phyloP scores from a whole-genome alignment of 768 basidiomycete genomes.

The Chalciporus piperatus region DNA sequence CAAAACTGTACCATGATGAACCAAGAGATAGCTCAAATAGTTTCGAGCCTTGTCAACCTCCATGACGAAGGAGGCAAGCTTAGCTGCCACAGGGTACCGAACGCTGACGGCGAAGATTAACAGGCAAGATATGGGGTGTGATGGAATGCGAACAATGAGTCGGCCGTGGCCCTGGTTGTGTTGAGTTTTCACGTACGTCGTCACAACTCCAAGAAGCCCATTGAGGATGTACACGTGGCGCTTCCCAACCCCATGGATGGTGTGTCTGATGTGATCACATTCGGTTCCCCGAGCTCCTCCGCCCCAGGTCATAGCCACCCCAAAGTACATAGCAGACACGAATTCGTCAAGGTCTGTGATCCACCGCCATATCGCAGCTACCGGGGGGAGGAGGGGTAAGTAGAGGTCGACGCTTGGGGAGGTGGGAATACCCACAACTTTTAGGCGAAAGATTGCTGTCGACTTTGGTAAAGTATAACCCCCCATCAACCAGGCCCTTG shows the following conservation, averaged over 20 bases:
- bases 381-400: no score
- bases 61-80: not conserved
- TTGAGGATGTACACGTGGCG: constrained; percentile 17
- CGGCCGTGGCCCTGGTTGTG: constrained; percentile 5
- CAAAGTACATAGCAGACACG: constrained; percentile 7
- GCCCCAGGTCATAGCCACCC: constrained; percentile 12
- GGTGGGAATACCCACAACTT: no score
- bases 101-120: constrained; percentile 1
- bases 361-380: constrained; percentile 5
- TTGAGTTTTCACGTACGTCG: constrained; percentile 14
- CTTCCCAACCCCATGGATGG: not conserved
- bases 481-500: not conserved
- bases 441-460: not conserved
- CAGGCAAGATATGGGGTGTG: constrained; percentile 1
- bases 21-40: constrained; percentile 1
- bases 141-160: constrained; percentile 7
- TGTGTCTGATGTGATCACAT: constrained; percentile 10
- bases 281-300: constrained; percentile 16
- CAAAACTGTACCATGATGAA: not conserved
- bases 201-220: constrained; percentile 8
- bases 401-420: not conserved
- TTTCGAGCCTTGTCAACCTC: not conserved
- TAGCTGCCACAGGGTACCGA: not conserved
- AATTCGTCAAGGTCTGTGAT: constrained; percentile 6
- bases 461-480: not conserved